Percentiles rank a stretch among this genome's conserved stretches.
phyloP scores from a whole-genome alignment of 1,139 yeast species.

The Waltiozyma sp. region DNA sequence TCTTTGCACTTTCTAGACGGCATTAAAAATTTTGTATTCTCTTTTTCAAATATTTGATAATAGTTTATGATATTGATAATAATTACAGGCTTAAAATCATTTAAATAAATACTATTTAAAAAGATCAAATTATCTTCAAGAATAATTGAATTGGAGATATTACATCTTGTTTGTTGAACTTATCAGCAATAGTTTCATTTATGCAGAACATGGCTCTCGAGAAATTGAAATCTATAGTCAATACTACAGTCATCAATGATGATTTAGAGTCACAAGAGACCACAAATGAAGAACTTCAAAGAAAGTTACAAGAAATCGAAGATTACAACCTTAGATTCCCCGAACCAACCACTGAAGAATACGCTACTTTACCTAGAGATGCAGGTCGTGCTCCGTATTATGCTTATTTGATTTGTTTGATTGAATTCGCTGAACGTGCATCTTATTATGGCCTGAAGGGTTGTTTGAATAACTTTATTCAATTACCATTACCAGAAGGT shows the following conservation, averaged over 20 bases:
- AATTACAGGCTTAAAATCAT: too few relatives aligned
- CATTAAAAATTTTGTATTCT: too few relatives aligned
- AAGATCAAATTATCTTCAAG: too few relatives aligned
- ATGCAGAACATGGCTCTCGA: not conserved
- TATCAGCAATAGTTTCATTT: too few relatives aligned
- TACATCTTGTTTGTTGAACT: too few relatives aligned
- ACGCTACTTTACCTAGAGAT: slow-evolving; percentile 8
- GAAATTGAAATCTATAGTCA: not conserved
- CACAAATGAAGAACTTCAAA: not conserved
- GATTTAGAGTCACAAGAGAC: not conserved
- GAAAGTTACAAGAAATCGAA: slow-evolving; percentile 6
- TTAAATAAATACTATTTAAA: not conserved
- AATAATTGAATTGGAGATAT: too few relatives aligned
- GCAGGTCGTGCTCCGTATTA: slow-evolving; percentile 31
- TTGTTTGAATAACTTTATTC: slow-evolving; percentile 73
- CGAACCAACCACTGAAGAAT: slow-evolving; percentile 17
- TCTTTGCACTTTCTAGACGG: too few relatives aligned
- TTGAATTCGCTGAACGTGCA: slow-evolving; percentile 76
- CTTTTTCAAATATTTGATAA: too few relatives aligned
- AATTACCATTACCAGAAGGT: slow-evolving; percentile 41
- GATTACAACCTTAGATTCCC: slow-evolving; percentile 15
- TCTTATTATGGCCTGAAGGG: slow-evolving; percentile 74
- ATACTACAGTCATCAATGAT: not conserved
- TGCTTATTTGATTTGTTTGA: slow-evolving; percentile 67
- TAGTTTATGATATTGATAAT: too few relatives aligned